These are phyloP conservation scores for Fusarium multiceps DNA, from an alignment of 2,329 filamentous ascomycete species.

Conservation along the genomic window DNA sequence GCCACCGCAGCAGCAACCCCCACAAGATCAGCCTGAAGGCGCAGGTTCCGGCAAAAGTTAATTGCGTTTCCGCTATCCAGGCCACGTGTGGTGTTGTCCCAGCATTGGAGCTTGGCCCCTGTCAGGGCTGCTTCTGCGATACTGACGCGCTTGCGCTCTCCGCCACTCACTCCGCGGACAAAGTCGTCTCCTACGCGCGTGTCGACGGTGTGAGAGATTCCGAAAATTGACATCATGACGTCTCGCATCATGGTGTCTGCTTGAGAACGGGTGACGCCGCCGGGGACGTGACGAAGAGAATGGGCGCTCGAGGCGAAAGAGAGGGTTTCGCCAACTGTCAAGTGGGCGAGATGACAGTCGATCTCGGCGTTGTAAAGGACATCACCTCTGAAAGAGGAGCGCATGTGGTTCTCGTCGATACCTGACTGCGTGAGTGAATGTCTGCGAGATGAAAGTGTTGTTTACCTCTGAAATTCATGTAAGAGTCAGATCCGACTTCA, in stretches of 20 bases:
- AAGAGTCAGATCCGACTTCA: slow-evolving; percentile 38
- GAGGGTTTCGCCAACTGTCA: slow-evolving; percentile 74
- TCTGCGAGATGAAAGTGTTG: fast-evolving
- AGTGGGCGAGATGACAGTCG: slow-evolving; percentile 72
- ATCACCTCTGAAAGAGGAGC: slow-evolving; percentile 61
- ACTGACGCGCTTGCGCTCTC: slow-evolving; percentile 81
- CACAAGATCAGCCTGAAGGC: slow-evolving; percentile 44
- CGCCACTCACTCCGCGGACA: slow-evolving; percentile 78
- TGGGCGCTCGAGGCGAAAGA: slow-evolving; percentile 71
- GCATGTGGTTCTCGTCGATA: slow-evolving; percentile 51
- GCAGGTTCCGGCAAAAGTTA: slow-evolving; percentile 44
- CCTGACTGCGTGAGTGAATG: slow-evolving; percentile 16
- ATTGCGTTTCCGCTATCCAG: slow-evolving; percentile 47
- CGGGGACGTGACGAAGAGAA: slow-evolving; percentile 66
- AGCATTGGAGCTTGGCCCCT: slow-evolving; percentile 46
- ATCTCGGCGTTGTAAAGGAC: slow-evolving; percentile 73
- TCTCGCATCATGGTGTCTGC: slow-evolving; percentile 52
- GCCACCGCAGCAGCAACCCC: slow-evolving; percentile 46
- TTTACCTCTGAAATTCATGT: slow-evolving; percentile 65
- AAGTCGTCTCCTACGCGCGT: slow-evolving; percentile 77
- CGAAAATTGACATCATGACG: slow-evolving; percentile 79
- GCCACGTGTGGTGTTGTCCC: slow-evolving; percentile 49
- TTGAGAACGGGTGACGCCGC: slow-evolving; percentile 22
- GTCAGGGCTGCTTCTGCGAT: slow-evolving; percentile 73
- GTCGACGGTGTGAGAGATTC: slow-evolving; percentile 77